Evolutionary conservation across 1,284 basidiomycete genomes (phyloP).

Genomic region (Ustilago lituana): DNA sequence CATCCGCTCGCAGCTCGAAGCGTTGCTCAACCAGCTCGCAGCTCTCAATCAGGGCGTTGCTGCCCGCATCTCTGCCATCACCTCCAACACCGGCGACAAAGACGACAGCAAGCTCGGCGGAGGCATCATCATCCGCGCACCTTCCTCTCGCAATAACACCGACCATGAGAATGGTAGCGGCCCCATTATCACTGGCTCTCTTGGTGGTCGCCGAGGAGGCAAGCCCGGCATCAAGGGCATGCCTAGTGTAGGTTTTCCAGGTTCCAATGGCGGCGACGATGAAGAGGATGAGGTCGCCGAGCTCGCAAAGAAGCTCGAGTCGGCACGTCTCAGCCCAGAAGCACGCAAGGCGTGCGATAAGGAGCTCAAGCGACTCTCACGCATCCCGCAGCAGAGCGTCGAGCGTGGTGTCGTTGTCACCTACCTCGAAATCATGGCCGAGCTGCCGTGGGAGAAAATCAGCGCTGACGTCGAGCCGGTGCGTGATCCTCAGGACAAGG

Average conservation of each 20-base stretch:
- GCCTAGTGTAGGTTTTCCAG: conserved; percentile 28
- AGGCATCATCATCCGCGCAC: conserved; percentile 57
- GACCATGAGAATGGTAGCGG: conserved; percentile 37
- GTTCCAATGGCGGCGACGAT: conserved; percentile 43
- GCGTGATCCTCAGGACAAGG: conserved; percentile 28
- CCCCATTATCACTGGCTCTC: conserved; percentile 42
- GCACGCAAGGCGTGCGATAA: conserved; percentile 64
- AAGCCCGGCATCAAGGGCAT: conserved; percentile 28
- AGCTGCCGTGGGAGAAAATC: conserved; percentile 66
- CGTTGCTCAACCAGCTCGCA: conserved; percentile 59
- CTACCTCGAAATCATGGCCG: conserved; percentile 67
- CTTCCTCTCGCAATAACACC: conserved; percentile 40
- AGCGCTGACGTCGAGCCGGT: conserved; percentile 47
- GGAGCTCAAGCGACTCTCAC: conserved; percentile 64
- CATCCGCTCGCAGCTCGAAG: conserved; percentile 61
- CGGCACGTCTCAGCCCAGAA: conserved; percentile 57
- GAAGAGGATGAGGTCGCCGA: conserved; percentile 63
- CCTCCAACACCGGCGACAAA: conserved; percentile 32
- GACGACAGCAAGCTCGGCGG: conserved; percentile 33
- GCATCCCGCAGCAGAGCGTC: conserved; percentile 65
- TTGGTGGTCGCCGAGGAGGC: conserved; percentile 35
- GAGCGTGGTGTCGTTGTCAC: conserved; percentile 66
- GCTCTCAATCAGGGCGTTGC: conserved; percentile 57
- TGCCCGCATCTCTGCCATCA: conserved; percentile 55
- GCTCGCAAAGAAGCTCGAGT: conserved; percentile 55